Conservation (phyloP, 805 yeast genomes). For the Saturnispora quitensis region DNA sequence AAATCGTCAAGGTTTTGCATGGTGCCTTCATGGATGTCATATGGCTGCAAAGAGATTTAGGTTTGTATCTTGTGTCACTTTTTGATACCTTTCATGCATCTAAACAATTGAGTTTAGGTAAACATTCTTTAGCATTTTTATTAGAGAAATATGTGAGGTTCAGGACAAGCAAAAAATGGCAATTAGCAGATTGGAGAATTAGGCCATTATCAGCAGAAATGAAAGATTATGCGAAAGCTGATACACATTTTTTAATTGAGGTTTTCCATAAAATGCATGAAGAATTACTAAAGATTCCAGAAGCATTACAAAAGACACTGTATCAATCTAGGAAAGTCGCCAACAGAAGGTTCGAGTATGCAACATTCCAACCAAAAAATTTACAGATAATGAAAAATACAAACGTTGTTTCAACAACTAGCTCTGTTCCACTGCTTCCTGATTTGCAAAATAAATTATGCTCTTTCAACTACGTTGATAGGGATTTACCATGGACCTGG, state of each 20-base stretch:
- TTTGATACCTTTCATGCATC: conserved; percentile 94
- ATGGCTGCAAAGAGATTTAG: conserved; percentile 95
- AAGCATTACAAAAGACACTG: conserved; percentile 48
- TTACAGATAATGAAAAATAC: conserved; percentile 12
- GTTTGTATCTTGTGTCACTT: conserved; percentile 77
- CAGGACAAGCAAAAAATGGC: conserved; percentile 88
- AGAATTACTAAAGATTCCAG: conserved; percentile 40
- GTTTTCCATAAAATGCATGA: conserved; percentile 70
- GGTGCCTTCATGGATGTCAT: conserved; percentile 96
- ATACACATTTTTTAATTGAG: conserved; percentile 82
- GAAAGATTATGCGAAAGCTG: conserved; percentile 85
- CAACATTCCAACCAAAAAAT: conserved; percentile 46
- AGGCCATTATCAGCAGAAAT: conserved; percentile 74
- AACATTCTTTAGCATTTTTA: conserved; percentile 74
- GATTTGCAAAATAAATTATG: conserved; percentile 28
- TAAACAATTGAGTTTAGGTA: conserved; percentile 66
- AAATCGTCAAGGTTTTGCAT: conserved; percentile 79
- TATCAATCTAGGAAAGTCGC: conserved; percentile 75
- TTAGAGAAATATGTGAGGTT: conserved; percentile 75
- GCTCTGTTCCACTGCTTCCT: conserved; percentile 22
- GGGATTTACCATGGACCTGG: conserved; percentile 57
- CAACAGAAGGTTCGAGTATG: conserved; percentile 69
- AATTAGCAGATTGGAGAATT: conserved; percentile 92
- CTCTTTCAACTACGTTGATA: conserved; percentile 33
- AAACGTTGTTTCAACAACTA: conserved; percentile 23